These are phyloP conservation scores for Trichoderma atrobrunneum DNA, from an alignment of 2,329 filamentous ascomycete genomes.

Conservation along the genomic window DNA sequence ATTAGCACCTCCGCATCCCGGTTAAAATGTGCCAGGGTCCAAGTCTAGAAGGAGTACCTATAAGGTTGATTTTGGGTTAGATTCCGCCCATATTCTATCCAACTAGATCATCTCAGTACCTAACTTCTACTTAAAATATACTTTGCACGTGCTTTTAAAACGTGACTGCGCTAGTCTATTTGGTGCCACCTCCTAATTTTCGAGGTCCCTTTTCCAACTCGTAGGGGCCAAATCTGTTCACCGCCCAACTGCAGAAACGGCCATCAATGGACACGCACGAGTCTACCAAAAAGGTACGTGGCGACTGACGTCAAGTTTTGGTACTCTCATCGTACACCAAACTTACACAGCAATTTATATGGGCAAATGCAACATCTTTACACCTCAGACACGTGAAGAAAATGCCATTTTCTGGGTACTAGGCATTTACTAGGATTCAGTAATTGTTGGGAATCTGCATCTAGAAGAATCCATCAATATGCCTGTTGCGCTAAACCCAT, in stretches of 20 bases:
- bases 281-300: background rate
- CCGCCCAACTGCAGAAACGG: background rate
- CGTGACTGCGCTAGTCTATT: background rate
- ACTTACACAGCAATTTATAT: background rate
- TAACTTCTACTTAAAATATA: background rate
- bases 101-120: fast-evolving
- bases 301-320: background rate
- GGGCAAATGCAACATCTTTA: background rate
- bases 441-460: background rate
- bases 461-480: background rate
- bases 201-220: background rate
- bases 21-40: background rate
- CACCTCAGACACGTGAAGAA: background rate
- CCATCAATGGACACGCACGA: background rate
- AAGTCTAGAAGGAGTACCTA: background rate
- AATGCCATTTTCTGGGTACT: background rate
- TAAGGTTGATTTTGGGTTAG: background rate
- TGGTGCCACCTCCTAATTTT: background rate
- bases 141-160: conserved; percentile 15
- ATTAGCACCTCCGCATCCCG: background rate
- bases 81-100: too few species aligned
- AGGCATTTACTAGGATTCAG: background rate
- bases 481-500: background rate
- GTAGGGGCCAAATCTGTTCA: background rate
- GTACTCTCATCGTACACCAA: background rate